Evolutionary conservation across 352 stramenopile genomes (phyloP).

Genomic region (Elongisporangium anandrum): DNA sequence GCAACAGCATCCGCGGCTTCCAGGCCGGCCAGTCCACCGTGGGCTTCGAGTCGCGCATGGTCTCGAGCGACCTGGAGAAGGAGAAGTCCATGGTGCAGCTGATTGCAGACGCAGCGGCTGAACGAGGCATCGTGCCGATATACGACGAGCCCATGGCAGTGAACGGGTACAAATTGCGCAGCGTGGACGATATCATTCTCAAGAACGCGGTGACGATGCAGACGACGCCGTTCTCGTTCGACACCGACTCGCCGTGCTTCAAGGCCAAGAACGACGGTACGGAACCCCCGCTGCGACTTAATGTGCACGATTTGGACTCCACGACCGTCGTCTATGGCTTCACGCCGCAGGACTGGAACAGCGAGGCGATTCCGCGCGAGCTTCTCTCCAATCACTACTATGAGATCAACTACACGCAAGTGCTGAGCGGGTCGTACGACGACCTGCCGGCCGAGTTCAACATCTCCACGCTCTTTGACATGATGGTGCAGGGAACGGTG

Average conservation of each 20-base stretch:
- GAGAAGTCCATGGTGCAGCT: conserved; percentile 26
- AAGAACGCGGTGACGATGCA: conserved; percentile 30
- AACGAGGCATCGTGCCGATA: conserved; percentile 2
- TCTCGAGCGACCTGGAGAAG: conserved; percentile 30
- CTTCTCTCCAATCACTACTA: conserved; percentile 10
- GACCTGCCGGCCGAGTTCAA: conserved; percentile 14
- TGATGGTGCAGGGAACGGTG: conserved; percentile 38
- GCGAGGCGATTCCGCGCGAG: conserved; percentile 23
- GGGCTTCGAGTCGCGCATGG: conserved; percentile 42
- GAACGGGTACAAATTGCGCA: not conserved
- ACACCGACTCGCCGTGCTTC: conserved; percentile 17
- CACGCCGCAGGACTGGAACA: conserved; percentile 41
- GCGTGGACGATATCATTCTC: conserved; percentile 24
- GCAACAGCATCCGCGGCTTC: conserved; percentile 44
- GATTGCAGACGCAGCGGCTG: conserved; percentile 5
- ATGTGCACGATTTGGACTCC: conserved; percentile 32
- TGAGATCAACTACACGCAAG: conserved; percentile 9
- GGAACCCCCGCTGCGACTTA: conserved; percentile 21
- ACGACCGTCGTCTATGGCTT: conserved; percentile 47
- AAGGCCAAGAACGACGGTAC: conserved; percentile 21
- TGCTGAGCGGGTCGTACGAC: conserved; percentile 4
- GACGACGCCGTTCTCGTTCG: conserved; percentile 29
- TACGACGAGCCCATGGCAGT: conserved; percentile 7
- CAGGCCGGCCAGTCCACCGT: conserved; percentile 44
- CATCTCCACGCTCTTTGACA: conserved; percentile 15